These are phyloP conservation scores for Pythium insidiosum DNA, from an alignment of 352 stramenopile species.

Conservation along the genomic window DNA sequence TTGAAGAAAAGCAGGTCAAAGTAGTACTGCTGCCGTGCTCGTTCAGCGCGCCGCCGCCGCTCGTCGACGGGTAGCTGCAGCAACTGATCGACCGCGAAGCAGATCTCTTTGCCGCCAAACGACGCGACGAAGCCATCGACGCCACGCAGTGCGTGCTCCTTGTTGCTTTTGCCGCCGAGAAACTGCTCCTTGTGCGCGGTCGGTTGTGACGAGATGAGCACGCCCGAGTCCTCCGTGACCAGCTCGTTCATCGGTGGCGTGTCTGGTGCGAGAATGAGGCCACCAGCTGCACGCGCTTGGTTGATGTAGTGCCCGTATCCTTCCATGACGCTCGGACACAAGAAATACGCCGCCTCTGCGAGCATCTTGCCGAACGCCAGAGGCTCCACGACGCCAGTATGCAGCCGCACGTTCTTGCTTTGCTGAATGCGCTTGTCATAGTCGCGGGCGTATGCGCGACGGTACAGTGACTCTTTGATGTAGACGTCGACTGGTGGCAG, in stretches of 20 bases:
- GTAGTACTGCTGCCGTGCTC: constrained; percentile 47
- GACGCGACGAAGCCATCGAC: constrained; percentile 33
- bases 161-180: constrained; percentile 29
- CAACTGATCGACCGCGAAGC: constrained; percentile 27
- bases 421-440: constrained; percentile 11
- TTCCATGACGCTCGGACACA: constrained; percentile 53
- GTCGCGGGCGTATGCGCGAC: constrained; percentile 15
- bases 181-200: constrained; percentile 33
- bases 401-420: constrained; percentile 19
- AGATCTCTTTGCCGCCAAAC: constrained; percentile 27
- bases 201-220: constrained; percentile 29
- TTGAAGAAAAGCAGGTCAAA: constrained; percentile 64
- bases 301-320: constrained; percentile 73
- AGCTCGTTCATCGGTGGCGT: constrained; percentile 62
- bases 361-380: constrained; percentile 41
- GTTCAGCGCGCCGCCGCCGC: constrained; percentile 17
- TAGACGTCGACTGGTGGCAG: constrained; percentile 49
- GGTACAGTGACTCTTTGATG: constrained; percentile 32
- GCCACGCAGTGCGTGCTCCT: constrained; percentile 10
- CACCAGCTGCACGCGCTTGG: constrained; percentile 39
- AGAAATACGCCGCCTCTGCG: constrained; percentile 38
- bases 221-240: constrained; percentile 27
- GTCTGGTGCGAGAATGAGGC: constrained; percentile 40
- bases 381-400: constrained; percentile 23
- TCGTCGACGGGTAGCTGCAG: constrained; percentile 23